Conservation (phyloP, 2,329 filamentous ascomycete genomes). For the Apiospora hydei region DNA sequence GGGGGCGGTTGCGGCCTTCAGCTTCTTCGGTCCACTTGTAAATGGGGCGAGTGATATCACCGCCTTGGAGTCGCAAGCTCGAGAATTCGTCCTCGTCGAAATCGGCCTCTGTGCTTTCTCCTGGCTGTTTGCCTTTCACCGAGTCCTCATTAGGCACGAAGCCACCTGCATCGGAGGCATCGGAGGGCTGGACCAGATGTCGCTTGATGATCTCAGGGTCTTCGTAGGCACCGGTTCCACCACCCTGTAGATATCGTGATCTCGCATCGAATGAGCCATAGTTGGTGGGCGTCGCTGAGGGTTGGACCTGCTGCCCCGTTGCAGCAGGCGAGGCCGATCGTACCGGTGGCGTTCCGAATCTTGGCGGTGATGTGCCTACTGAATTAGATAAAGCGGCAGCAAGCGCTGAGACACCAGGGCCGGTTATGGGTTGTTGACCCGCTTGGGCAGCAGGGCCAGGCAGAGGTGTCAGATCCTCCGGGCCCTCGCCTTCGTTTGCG, state of each 20-base stretch:
- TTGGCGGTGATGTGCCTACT: slow-evolving; percentile 72
- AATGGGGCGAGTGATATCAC: slow-evolving; percentile 92
- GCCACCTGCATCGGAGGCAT: slow-evolving; percentile 51
- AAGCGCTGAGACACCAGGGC: slow-evolving; percentile 85
- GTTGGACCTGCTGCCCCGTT: slow-evolving; percentile 51
- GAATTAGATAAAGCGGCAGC: slow-evolving; percentile 85
- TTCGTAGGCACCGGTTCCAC: slow-evolving; percentile 72
- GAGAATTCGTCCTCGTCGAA: slow-evolving; percentile 84
- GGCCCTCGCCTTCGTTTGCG: slow-evolving; percentile 50
- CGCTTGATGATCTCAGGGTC: slow-evolving; percentile 91
- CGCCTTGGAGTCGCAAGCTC: slow-evolving; percentile 89
- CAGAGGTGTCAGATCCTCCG: slow-evolving; percentile 66
- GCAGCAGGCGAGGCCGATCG: slow-evolving; percentile 65
- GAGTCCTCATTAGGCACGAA: slow-evolving; percentile 46
- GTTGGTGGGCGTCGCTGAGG: slow-evolving; percentile 68
- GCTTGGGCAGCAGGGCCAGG: slow-evolving; percentile 67
- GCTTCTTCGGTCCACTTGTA: slow-evolving; percentile 96
- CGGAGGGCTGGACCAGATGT: slow-evolving; percentile 79
- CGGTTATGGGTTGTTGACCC: slow-evolving; percentile 66
- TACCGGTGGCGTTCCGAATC: slow-evolving; percentile 70
- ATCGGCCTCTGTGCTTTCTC: slow-evolving; percentile 45
- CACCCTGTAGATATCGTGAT: slow-evolving; percentile 54
- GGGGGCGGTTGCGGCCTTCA: slow-evolving; percentile 71
- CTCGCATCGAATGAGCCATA: slow-evolving; percentile 87
- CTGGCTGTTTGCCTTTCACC: slow-evolving; percentile 61